These are phyloP conservation scores for Boehmeria nivea DNA, from an alignment of 306 rosid genomes.

Conservation along the genomic window DNA sequence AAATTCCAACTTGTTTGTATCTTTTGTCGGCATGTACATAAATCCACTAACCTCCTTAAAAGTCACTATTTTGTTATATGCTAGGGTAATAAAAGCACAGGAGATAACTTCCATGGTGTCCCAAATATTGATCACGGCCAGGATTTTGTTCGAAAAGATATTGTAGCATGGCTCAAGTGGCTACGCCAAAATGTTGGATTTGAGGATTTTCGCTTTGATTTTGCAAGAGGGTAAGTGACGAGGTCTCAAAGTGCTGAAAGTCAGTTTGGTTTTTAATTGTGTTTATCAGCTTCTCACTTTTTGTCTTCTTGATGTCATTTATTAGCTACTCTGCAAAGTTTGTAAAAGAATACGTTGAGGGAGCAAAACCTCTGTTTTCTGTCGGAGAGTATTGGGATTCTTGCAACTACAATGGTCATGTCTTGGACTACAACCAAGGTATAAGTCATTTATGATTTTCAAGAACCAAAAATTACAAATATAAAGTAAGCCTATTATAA, in stretches of 20 bases:
- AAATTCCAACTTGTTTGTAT: neutral
- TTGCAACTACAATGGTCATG: constrained; percentile 61
- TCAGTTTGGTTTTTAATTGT: constrained; percentile 1
- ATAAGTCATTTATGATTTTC: neutral
- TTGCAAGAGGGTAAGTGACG: constrained; percentile 65
- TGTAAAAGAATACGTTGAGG: constrained; percentile 78
- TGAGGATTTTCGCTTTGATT: constrained; percentile 92
- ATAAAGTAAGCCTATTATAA: no score
- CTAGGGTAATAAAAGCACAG: constrained; percentile 71
- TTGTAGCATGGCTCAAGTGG: constrained; percentile 75
- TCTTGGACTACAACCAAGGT: constrained; percentile 93
- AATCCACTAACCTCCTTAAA: neutral
- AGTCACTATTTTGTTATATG: constrained; percentile 11
- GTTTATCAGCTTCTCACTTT: neutral
- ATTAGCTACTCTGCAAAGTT: constrained; percentile 71
- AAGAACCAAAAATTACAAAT: neutral
- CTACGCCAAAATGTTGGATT: constrained; percentile 59
- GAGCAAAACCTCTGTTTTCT: constrained; percentile 72
- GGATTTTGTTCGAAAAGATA: constrained; percentile 78
- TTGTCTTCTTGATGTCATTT: constrained; percentile 16
- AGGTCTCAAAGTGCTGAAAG: neutral
- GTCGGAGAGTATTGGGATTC: constrained; percentile 93
- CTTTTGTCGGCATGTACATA: constrained; percentile 8
- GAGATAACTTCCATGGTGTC: constrained; percentile 73
- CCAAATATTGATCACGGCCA: constrained; percentile 88